phyloP scores from a whole-genome alignment of 768 basidiomycete genomes.

The Flagelloscypha sp. region DNA sequence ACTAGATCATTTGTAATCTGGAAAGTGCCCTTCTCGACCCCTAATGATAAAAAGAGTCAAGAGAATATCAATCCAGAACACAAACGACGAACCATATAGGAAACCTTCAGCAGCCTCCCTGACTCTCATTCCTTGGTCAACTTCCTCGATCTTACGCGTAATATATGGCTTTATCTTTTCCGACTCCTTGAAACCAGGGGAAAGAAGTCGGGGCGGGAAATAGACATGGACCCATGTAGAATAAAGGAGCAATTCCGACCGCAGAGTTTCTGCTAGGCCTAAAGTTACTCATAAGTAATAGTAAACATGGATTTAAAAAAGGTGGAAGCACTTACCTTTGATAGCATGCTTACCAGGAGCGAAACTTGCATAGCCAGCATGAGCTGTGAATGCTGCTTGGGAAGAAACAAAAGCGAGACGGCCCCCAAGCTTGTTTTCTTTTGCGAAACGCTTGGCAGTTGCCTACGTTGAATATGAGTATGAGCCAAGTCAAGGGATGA shows the following conservation, averaged over 20 bases:
- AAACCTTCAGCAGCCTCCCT: constrained; percentile 70
- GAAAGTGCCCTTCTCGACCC: no score
- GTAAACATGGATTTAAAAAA: constrained; percentile 1
- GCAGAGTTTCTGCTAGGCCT: constrained; percentile 81
- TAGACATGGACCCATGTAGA: constrained; percentile 72
- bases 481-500: not conserved
- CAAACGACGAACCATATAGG: no score
- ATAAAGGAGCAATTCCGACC: constrained; percentile 73
- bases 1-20: no score
- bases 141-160: constrained; percentile 66
- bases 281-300: constrained; percentile 1
- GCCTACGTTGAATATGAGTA: constrained; percentile 33
- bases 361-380: constrained; percentile 75
- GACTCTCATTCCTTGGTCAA: constrained; percentile 54
- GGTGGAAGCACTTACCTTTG: constrained; percentile 42
- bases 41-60: no score
- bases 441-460: constrained; percentile 51
- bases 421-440: constrained; percentile 52
- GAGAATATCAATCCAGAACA: no score
- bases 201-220: constrained; percentile 76
- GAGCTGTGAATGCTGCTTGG: constrained; percentile 63
- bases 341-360: constrained; percentile 81
- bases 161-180: constrained; percentile 71
- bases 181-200: constrained; percentile 70
- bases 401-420: constrained; percentile 75